A percentile compares a stretch with the other conserved stretches of the same genome.
phyloP scores from a whole-genome alignment of 768 basidiomycete species.

The Tricholoma furcatifolium region DNA sequence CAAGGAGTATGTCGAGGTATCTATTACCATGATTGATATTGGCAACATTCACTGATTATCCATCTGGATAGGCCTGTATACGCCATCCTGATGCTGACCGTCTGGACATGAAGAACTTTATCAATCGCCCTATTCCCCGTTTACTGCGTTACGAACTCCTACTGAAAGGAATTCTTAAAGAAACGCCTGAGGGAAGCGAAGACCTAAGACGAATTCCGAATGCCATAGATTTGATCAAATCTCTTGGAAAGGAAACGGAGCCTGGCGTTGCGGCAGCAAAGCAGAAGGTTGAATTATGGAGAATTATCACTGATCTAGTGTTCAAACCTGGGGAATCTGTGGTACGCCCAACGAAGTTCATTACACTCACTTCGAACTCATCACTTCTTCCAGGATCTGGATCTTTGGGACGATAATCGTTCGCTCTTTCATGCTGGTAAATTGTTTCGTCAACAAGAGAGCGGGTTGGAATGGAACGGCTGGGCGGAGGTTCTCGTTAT shows the following conservation, averaged over 20 bases:
- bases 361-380: not conserved
- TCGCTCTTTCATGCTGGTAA: constrained; percentile 83
- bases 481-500: constrained; percentile 90
- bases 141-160: constrained; percentile 86
- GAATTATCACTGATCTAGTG: constrained; percentile 72
- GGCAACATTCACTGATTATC: constrained; percentile 17
- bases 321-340: constrained; percentile 79
- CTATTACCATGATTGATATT: constrained; percentile 1
- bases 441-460: constrained; percentile 82
- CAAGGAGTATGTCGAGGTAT: constrained; percentile 77
- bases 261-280: constrained; percentile 83
- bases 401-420: constrained; percentile 78
- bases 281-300: constrained; percentile 87
- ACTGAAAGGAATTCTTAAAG: constrained; percentile 77
- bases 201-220: constrained; percentile 81
- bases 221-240: constrained; percentile 85
- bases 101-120: constrained; percentile 90
- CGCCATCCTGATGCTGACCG: constrained; percentile 77
- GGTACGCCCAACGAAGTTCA: constrained; percentile 28
- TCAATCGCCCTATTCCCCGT: constrained; percentile 88
- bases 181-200: constrained; percentile 69
- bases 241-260: constrained; percentile 83
- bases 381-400: constrained; percentile 63
- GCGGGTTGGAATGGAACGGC: constrained; percentile 82
- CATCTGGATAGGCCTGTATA: constrained; percentile 34